Base-by-base conservation (phyloP, 768 basidiomycete species). In the Lentinus tigrinus region DNA sequence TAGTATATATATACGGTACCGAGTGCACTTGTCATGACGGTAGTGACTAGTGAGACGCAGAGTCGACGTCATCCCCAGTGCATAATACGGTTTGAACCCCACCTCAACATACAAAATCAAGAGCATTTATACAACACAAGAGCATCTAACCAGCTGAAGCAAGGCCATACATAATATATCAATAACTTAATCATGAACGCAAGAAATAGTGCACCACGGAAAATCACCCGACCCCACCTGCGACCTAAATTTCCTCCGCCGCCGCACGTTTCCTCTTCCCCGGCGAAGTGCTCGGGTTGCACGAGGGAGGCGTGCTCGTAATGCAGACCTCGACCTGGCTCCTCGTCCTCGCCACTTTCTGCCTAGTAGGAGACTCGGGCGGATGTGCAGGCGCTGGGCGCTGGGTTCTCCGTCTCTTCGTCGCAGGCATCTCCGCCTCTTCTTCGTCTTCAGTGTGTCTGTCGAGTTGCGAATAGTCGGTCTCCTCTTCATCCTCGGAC, bases 401-500 rank as follows among this genome's bases (percentile, higher is more conserved):
- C 34, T 21, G 34, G 34, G 36, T 24, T 42, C 14, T 52, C 43
- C 54, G 24, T 23, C 19, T 47, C 53, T 60, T 54, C 26, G 17
- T 14, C 16, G 53, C 53, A 19, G 40, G 14, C 42, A 50, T 37
- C 8, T 44, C 54, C 31, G 52, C 61, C 4, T 58, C 56, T 7
- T 19, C 55, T 27, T 47, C 58, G 13, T 55, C 57, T 1, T 56
- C 56, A 14, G 46, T 27, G 38, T 16, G 16, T 11, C 31, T 21
- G 34, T 67, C 66, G 21, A 67, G 56, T 53, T 62, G 61, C 27
- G 61, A 60, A 27, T 63, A 62, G 39, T 67, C 66, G 23, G 50
- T 36, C 9, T 49, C 44, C 19, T 54, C 58, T 23, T 68, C 72
- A 43, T 72, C 73, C 43, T 68, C 74, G 27, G 59, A 54, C 4